A percentile compares a stretch with the other conserved stretches of the same genome.
Conservation (phyloP, 371 early-diverging fungal species). For the Syncephalastrum contaminatum region DNA sequence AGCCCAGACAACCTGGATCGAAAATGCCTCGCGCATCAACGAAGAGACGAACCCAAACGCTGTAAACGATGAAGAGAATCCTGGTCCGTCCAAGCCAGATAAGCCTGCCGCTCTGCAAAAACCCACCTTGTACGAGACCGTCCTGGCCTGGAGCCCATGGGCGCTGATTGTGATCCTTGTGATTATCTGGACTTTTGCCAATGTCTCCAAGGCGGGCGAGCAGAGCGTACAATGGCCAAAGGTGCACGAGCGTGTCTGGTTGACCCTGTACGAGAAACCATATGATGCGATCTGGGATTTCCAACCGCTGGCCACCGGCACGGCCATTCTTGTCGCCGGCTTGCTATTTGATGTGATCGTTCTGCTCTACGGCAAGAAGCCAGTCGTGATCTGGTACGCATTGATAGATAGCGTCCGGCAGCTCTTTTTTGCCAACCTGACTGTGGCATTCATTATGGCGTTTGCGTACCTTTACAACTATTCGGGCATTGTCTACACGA, state of each 20-base stretch:
- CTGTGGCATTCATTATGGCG: conserved; percentile 50
- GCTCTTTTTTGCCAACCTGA: conserved; percentile 36
- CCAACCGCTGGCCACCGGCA: conserved; percentile 53
- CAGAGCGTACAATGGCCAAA: conserved; percentile 38
- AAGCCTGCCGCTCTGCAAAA: conserved; percentile 18
- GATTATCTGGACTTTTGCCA: conserved; percentile 49
- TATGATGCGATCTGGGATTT: conserved; percentile 51
- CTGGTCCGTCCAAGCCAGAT: background rate
- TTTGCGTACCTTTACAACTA: conserved; percentile 54
- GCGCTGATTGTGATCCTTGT: conserved; percentile 41
- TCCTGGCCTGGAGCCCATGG: conserved; percentile 53
- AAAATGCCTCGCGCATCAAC: background rate
- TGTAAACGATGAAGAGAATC: conserved; percentile 9
- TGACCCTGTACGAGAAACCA: conserved; percentile 39
- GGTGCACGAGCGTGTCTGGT: conserved; percentile 38
- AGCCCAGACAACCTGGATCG: conserved; percentile 2
- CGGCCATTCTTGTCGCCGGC: conserved; percentile 36
- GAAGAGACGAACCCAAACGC: background rate
- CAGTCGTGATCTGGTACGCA: conserved; percentile 25
- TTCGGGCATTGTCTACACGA: conserved; percentile 48
- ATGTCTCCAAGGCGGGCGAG: conserved; percentile 28
- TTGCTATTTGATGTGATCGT: conserved; percentile 35
- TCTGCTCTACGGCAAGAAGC: conserved; percentile 29
- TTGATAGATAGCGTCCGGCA: conserved; percentile 32
- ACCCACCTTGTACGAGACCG: conserved; percentile 29